A percentile compares a stretch with the other conserved stretches of the same genome.
phyloP scores from a whole-genome alignment of 139 green algal species.

The Micromonas commoda region DNA sequence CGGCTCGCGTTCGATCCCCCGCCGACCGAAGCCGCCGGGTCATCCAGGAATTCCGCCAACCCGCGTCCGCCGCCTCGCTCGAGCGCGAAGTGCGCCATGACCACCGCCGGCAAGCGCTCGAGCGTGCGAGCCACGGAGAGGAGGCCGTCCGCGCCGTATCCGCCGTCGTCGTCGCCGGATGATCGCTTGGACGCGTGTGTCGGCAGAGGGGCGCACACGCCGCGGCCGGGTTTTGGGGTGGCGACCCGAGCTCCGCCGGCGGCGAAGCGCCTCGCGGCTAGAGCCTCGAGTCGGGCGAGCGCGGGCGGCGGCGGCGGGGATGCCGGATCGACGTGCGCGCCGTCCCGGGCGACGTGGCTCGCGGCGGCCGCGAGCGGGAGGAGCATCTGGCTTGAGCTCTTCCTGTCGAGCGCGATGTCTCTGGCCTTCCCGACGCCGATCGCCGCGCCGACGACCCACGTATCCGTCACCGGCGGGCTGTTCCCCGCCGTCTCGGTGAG shows the following conservation, averaged over 20 bases:
- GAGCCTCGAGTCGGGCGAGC: background rate
- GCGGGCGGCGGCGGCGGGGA: constrained; percentile 9
- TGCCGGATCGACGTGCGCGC: background rate
- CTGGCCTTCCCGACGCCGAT: constrained; percentile 24
- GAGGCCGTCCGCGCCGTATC: background rate
- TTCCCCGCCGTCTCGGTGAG: background rate
- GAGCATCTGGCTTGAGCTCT: constrained; percentile 16
- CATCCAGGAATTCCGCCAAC: background rate
- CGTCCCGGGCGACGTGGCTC: constrained; percentile 24
- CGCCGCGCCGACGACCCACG: constrained; percentile 29
- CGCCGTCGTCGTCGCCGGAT: background rate
- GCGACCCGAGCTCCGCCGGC: background rate
- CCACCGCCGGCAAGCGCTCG: background rate
- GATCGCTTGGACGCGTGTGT: background rate
- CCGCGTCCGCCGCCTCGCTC: background rate
- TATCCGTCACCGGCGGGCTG: constrained; percentile 14
- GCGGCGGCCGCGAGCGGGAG: constrained; percentile 31
- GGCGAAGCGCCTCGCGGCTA: background rate
- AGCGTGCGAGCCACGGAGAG: background rate
- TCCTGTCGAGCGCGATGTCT: constrained; percentile 34
- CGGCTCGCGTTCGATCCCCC: no score
- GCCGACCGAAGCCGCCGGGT: no score
- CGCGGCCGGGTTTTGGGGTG: constrained; percentile 12
- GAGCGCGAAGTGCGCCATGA: background rate
- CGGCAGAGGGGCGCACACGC: background rate